A percentile compares a stretch with the other conserved stretches of the same genome.
These are phyloP conservation scores for Gossypium ekmanianum DNA, from an alignment of 345 rosid species.

Conservation along the genomic window DNA sequence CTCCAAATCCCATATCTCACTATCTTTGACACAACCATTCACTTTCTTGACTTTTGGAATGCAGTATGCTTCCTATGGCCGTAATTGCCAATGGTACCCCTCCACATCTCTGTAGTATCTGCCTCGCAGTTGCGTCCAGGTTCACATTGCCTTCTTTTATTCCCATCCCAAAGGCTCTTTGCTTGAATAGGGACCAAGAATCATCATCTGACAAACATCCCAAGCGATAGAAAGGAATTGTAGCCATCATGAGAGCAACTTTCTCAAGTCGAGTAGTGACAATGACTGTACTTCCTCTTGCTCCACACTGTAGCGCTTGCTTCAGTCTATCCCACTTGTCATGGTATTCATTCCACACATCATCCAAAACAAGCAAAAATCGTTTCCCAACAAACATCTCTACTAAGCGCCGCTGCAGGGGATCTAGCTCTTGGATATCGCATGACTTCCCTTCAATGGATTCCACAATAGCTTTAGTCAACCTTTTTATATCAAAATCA, in stretches of 20 bases:
- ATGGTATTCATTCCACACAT: slow-evolving; percentile 19
- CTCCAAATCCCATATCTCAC: neutral
- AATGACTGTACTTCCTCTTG: neutral
- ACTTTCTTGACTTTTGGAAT: neutral
- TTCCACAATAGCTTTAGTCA: slow-evolving; percentile 4
- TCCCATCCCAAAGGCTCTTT: slow-evolving; percentile 12
- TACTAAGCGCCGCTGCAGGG: no score
- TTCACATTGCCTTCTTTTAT: neutral
- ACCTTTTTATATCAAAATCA: no score
- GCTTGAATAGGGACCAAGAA: neutral
- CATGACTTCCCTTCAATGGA: slow-evolving; percentile 4
- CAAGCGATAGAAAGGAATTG: neutral
- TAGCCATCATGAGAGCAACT: slow-evolving; percentile 14
- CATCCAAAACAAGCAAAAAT: slow-evolving; percentile 13
- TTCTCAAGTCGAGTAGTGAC: slow-evolving; percentile 8
- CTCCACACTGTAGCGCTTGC: neutral
- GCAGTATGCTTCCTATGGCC: neutral
- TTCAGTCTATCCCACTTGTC: slow-evolving; percentile 18
- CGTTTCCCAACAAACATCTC: neutral
- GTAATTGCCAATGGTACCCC: neutral
- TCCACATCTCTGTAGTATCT: slow-evolving; percentile 17
- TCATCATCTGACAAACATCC: slow-evolving; percentile 7
- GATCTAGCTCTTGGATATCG: neutral
- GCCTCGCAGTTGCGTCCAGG: neutral
- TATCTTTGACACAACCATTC: slow-evolving; percentile 15